These are phyloP conservation scores for Aspergillus steynii DNA, from an alignment of 495 filamentous ascomycete genomes.

Conservation along the genomic window DNA sequence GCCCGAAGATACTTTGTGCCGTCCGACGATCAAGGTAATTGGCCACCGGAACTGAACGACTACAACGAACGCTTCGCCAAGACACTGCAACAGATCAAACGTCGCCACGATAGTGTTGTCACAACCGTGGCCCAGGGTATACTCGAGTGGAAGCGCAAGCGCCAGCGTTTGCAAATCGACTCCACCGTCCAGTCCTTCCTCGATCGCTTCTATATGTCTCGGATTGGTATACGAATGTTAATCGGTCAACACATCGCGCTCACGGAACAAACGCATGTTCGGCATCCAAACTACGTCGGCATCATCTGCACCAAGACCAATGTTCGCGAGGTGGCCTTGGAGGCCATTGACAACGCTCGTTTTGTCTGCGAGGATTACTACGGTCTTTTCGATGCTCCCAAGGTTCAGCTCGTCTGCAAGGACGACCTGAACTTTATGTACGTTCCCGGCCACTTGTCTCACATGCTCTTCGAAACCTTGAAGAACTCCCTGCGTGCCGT, in stretches of 20 bases:
- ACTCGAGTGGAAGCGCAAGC: conserved; percentile 93
- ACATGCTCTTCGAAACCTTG: conserved; percentile 99
- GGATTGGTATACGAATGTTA: conserved; percentile 99
- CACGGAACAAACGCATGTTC: conserved; percentile 83
- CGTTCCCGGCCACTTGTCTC: conserved; percentile 92
- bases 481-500: conserved; percentile 98
- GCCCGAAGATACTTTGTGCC: conserved; percentile 84
- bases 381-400: conserved; percentile 94
- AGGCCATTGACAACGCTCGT: conserved; percentile 96
- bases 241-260: conserved; percentile 98
- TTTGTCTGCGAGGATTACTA: conserved; percentile 99
- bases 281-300: conserved; percentile 90
- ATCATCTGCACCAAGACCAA: conserved; percentile 99
- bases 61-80: conserved; percentile 91
- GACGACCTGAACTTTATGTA: conserved; percentile 98
- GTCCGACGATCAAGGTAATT: conserved; percentile 83
- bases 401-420: conserved; percentile 93
- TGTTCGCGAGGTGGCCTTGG: conserved; percentile 90
- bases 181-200: conserved; percentile 94
- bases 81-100: conserved; percentile 87
- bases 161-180: conserved; percentile 98
- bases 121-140: conserved; percentile 95
- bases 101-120: conserved; percentile 93
- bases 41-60: conserved; percentile 91
- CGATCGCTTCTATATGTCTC: conserved; percentile 99